Conservation (phyloP, 306 rosid species). For the Biancaea sappan region DNA sequence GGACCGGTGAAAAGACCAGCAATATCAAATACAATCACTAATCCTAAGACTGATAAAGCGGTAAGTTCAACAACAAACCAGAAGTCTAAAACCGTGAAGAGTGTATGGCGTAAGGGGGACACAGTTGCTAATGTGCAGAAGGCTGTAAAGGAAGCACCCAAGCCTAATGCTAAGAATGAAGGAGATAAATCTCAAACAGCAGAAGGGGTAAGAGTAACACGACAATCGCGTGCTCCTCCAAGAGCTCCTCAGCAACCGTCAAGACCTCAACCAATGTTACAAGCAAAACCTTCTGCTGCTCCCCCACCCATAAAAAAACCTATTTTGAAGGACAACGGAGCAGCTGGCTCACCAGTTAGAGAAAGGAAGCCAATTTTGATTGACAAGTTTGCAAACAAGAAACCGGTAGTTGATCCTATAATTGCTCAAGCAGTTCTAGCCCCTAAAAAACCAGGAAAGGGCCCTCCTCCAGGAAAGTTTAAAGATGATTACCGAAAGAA, state of each 20-base stretch:
- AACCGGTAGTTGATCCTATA: slow-evolving; percentile 65
- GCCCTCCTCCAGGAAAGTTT: slow-evolving; percentile 65
- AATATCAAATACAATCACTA: slow-evolving; percentile 36
- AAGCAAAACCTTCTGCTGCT: slow-evolving; percentile 69
- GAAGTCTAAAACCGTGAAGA: slow-evolving; percentile 75
- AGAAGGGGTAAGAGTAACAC: slow-evolving; percentile 40
- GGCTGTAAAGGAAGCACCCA: slow-evolving; percentile 63
- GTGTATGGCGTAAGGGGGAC: slow-evolving; percentile 99
- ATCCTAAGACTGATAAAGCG: slow-evolving; percentile 34
- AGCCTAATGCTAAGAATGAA: slow-evolving; percentile 40
- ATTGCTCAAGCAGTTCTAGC: slow-evolving; percentile 72
- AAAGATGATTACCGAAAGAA: slow-evolving; percentile 76
- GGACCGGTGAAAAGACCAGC: slow-evolving; percentile 51
- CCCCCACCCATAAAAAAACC: slow-evolving; percentile 66
- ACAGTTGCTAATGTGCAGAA: slow-evolving; percentile 62
- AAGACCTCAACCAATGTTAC: slow-evolving; percentile 71
- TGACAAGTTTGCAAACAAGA: slow-evolving; percentile 88
- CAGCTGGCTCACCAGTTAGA: slow-evolving; percentile 45
- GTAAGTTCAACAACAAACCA: slow-evolving; percentile 31
- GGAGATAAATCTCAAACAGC: slow-evolving; percentile 45
- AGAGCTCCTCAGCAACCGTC: slow-evolving; percentile 50
- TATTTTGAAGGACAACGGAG: slow-evolving; percentile 81
- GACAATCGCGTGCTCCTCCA: slow-evolving; percentile 49
- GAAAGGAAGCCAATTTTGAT: slow-evolving; percentile 88
- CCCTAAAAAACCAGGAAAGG: slow-evolving; percentile 81